These are phyloP conservation scores for Zizania latifolia DNA, from an alignment of 176 grass and related monocot genomes.

Conservation along the genomic window DNA sequence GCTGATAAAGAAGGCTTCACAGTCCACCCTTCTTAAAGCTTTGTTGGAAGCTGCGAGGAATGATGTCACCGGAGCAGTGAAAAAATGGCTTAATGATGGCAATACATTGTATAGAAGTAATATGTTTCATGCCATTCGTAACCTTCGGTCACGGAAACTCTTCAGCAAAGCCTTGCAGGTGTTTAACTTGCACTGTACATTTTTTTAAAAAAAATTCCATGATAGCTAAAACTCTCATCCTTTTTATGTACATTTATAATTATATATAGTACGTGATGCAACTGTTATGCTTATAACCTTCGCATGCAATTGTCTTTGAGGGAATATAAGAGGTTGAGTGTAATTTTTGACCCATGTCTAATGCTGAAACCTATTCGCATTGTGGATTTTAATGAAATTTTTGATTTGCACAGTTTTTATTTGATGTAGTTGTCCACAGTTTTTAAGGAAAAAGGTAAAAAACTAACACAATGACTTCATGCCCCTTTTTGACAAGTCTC, in stretches of 20 bases:
- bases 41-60: constrained; percentile 32
- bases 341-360: no score
- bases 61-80: constrained; percentile 18
- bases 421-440: no score
- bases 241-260: constrained; percentile 1
- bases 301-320: no score
- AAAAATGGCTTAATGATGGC: constrained; percentile 62
- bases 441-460: not conserved
- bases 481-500: not conserved
- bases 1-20: not conserved
- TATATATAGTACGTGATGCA: not conserved
- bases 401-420: no score
- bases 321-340: no score
- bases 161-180: constrained; percentile 79
- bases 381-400: not conserved
- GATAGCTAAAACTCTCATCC: not conserved
- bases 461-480: not conserved
- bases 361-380: not conserved
- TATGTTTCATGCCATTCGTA: constrained; percentile 23
- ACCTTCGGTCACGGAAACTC: constrained; percentile 40
- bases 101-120: constrained; percentile 44
- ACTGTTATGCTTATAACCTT: not conserved
- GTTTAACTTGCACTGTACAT: not conserved
- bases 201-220: not conserved
- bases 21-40: constrained; percentile 32